These are phyloP conservation scores for Solanum stenotomum DNA, from an alignment of 257 asterid genomes.

Conservation along the genomic window DNA sequence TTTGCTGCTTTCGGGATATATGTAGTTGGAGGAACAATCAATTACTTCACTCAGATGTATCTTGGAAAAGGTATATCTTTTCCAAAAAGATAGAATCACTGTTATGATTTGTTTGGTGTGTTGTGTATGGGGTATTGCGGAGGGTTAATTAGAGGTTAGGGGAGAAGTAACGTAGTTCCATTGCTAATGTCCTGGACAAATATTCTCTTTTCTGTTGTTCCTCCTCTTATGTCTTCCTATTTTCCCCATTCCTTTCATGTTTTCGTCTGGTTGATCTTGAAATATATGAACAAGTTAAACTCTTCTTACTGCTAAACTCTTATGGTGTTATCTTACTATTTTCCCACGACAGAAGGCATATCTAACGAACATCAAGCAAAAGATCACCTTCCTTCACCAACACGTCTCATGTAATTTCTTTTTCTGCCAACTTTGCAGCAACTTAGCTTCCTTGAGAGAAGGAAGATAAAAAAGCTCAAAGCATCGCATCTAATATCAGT, in stretches of 20 bases:
- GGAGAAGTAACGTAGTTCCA: neutral
- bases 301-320: too few species aligned
- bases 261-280: too few species aligned
- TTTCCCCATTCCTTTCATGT: neutral
- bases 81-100: too few species aligned
- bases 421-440: neutral
- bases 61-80: too few species aligned
- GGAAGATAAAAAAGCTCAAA: neutral
- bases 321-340: too few species aligned
- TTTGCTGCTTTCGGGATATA: too few species aligned
- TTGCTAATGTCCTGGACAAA: neutral
- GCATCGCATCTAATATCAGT: neutral
- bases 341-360: neutral
- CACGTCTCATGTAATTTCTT: neutral
- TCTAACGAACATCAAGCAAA: neutral
- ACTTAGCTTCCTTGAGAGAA: neutral
- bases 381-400: neutral
- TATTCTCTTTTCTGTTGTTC: neutral
- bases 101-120: too few species aligned
- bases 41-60: too few species aligned
- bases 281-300: too few species aligned
- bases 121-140: too few species aligned
- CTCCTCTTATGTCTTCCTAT: neutral
- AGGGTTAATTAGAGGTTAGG: too few species aligned
- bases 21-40: too few species aligned